These are phyloP conservation scores for Sindora glabra DNA, from an alignment of 306 rosid species.

Conservation along the genomic window DNA sequence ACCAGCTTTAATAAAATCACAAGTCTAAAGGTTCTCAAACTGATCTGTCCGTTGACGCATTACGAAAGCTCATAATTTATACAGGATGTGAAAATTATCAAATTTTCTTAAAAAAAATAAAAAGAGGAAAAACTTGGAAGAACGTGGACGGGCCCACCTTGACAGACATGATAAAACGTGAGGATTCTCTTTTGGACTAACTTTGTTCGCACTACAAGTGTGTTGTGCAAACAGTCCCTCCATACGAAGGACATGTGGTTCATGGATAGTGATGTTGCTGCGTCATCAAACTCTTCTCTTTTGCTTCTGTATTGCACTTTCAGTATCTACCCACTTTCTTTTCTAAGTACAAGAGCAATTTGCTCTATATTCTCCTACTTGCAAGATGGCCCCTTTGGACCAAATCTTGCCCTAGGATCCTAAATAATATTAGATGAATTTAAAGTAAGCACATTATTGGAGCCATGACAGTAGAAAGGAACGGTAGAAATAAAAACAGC, in stretches of 20 bases:
- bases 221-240: neutral
- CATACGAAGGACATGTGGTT: neutral
- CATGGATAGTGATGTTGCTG: too few species aligned
- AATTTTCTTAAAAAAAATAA: conserved; percentile 28
- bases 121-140: neutral
- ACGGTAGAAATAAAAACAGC: conserved; percentile 1
- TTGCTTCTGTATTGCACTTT: neutral
- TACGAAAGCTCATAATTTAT: conserved; percentile 20
- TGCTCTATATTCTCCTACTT: too few species aligned
- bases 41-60: too few species aligned
- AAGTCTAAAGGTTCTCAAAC: too few species aligned
- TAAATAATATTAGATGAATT: neutral
- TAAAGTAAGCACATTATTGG: conserved; percentile 18
- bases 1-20: too few species aligned
- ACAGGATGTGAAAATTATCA: conserved; percentile 1
- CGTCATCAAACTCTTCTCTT: neutral
- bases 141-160: conserved; percentile 5
- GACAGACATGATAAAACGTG: neutral
- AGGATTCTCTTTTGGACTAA: neutral
- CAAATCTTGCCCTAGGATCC: neutral
- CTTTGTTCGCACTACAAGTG: conserved; percentile 1
- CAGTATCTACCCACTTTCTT: neutral
- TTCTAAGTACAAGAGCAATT: neutral
- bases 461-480: conserved; percentile 1
- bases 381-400: conserved; percentile 1